Base-by-base conservation (phyloP, 1,284 basidiomycete genomes). In the Omphalotus olearius region DNA sequence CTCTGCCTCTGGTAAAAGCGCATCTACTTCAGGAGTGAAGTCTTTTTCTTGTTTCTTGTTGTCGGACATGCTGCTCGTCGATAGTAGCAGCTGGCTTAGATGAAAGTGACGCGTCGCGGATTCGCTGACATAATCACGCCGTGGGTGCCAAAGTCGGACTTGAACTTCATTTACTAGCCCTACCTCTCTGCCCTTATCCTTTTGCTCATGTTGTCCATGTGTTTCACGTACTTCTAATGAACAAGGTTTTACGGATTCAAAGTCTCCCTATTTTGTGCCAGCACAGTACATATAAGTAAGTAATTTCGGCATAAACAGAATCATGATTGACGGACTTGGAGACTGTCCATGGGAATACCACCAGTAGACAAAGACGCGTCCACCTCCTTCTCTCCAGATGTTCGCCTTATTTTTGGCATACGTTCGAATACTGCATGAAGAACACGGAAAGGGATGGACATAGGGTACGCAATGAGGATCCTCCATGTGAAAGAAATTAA, bases 11-110 rank as follows among this genome's bases (percentile, higher is more conserved):
- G 80, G 80, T 5, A 90, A 64, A 5, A 88, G 62, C 13, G 69
- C 70, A 61, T 88, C 74, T 5, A 88, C 87, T 64, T 90, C 87
- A 50, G 77, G 71, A 1, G 86, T 85, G 52, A 73, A 89, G 59
- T 90, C 87, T 62, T 79, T 83, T 64, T 90, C 88, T 69, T 89
- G 85, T 68, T 88, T 88, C 71, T 84, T 87, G 65, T 76, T 76
- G 58, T 90, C 88, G 36, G 85, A 75, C 87, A 90, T 90, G 62
- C 66, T 74, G 60, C 69, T 55, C 52, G 64, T 56, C 64, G 67
- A 55, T 67, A 66, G 59, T 68, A 63, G 62, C 67, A 66, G 57
- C 60, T 50, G 39, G 53, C 33, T 52, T 53, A 62, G 64, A 65
- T 66, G 57, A 56, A 54, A 81, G 69, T 85, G 82, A 87, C 85